phyloP scores from a whole-genome alignment of 441 rosid genomes.

The Metrosideros polymorpha region DNA sequence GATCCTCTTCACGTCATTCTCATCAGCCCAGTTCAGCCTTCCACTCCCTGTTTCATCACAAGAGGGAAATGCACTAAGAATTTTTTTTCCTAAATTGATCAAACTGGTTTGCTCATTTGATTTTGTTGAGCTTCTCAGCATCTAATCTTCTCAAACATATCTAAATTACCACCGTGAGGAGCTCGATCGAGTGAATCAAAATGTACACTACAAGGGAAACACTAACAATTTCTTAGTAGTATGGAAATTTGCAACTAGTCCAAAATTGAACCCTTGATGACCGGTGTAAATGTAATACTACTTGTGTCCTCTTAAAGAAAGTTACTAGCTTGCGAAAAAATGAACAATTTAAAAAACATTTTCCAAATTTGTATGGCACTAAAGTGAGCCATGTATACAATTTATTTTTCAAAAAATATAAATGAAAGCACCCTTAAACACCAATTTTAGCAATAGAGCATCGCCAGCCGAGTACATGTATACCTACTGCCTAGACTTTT shows the following conservation, averaged over 20 bases:
- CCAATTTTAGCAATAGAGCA: background rate
- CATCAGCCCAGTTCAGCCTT: conserved; percentile 8
- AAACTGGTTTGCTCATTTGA: background rate
- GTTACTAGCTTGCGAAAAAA: too few relatives aligned
- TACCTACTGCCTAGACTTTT: background rate
- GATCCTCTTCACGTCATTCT: background rate
- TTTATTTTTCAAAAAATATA: too few relatives aligned
- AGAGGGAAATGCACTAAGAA: background rate
- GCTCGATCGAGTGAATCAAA: background rate
- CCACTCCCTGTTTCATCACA: conserved; percentile 4
- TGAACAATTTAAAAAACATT: too few relatives aligned
- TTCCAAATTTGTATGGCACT: too few relatives aligned
- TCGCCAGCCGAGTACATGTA: background rate
- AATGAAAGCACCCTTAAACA: too few relatives aligned
- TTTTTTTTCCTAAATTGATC: background rate
- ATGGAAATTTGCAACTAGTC: background rate
- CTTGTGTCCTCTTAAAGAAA: background rate
- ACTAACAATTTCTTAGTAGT: background rate
- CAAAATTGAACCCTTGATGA: background rate
- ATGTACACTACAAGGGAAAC: background rate
- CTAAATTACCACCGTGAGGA: background rate
- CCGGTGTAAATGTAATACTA: background rate
- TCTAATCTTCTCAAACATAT: background rate
- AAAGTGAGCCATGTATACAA: too few relatives aligned
- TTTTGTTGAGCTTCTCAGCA: background rate